phyloP scores from a whole-genome alignment of 345 rosid genomes.

The Isatis tinctoria region DNA sequence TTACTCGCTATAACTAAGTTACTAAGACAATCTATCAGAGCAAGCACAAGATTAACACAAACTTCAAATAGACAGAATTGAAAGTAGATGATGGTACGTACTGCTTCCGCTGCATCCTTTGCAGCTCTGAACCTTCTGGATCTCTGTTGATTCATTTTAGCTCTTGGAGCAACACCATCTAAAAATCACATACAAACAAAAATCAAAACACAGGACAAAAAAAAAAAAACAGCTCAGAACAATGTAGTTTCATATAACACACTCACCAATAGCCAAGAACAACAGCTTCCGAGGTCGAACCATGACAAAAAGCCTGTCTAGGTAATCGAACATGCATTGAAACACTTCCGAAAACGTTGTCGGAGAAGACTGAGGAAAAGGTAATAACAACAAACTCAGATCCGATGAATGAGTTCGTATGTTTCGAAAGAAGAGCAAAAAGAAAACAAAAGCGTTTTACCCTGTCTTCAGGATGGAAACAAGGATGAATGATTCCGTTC shows the following conservation, averaged over 20 bases:
- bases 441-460: constrained; percentile 30
- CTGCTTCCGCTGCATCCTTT: constrained; percentile 85
- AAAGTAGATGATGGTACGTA: constrained; percentile 33
- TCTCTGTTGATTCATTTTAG: constrained; percentile 96
- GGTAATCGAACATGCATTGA: constrained; percentile 79
- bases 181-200: not conserved
- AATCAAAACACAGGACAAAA: not conserved
- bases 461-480: constrained; percentile 93
- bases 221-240: not conserved
- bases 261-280: constrained; percentile 86
- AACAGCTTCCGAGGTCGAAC: constrained; percentile 87
- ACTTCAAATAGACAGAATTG: not conserved
- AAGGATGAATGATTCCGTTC: constrained; percentile 98
- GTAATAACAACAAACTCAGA: not conserved
- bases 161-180: constrained; percentile 99
- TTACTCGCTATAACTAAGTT: no score
- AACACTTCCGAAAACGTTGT: constrained; percentile 74
- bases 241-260: not conserved
- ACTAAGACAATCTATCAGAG: no score
- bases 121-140: constrained; percentile 94
- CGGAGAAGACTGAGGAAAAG: constrained; percentile 60
- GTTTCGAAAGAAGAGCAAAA: not conserved
- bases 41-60: no score
- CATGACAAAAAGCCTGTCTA: constrained; percentile 88
- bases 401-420: not conserved